Conservation (phyloP, 2,329 filamentous ascomycete genomes). For the Monosporascus sp. region DNA sequence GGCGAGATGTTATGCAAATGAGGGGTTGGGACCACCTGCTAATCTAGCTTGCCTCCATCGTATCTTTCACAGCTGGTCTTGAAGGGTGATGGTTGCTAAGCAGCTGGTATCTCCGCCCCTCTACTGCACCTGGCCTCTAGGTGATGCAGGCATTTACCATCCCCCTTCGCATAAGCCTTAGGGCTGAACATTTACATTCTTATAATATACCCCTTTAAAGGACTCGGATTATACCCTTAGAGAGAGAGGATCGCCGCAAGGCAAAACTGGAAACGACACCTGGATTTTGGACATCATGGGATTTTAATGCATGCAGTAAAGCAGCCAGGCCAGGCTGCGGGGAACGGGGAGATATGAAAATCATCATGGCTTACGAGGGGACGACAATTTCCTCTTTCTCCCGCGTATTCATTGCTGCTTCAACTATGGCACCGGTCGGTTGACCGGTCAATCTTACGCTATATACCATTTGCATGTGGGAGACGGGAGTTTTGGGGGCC, state of each 20-base stretch:
- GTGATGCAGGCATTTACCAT: slow-evolving; percentile 34
- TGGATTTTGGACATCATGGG: slow-evolving; percentile 15
- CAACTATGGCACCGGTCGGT: slow-evolving; percentile 1
- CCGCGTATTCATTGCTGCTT: slow-evolving; percentile 22
- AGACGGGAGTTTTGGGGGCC: slow-evolving; percentile 15
- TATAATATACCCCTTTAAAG: slow-evolving; percentile 15
- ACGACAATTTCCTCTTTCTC: slow-evolving; percentile 21
- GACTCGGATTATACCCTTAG: slow-evolving; percentile 19
- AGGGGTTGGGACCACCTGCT: slow-evolving; percentile 91
- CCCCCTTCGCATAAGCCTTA: slow-evolving; percentile 23
- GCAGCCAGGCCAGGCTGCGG: slow-evolving; percentile 14
- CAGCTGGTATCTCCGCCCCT: slow-evolving; percentile 7
- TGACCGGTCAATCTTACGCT: slow-evolving; percentile 12
- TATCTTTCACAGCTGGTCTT: slow-evolving; percentile 32
- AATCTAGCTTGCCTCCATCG: slow-evolving; percentile 51
- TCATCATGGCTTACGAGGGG: slow-evolving; percentile 23
- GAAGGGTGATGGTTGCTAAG: slow-evolving; percentile 20
- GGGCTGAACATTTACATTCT: slow-evolving; percentile 15
- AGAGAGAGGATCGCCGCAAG: slow-evolving; percentile 29
- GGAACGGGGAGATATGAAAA: slow-evolving; percentile 19
- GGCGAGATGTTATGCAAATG: slow-evolving; percentile 88
- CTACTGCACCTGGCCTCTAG: slow-evolving; percentile 22
- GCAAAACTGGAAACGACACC: slow-evolving; percentile 27
- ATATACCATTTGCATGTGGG: slow-evolving; percentile 23
- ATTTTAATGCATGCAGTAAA: not conserved